These are phyloP conservation scores for Trifolium repens DNA, from an alignment of 306 rosid genomes.

Conservation along the genomic window DNA sequence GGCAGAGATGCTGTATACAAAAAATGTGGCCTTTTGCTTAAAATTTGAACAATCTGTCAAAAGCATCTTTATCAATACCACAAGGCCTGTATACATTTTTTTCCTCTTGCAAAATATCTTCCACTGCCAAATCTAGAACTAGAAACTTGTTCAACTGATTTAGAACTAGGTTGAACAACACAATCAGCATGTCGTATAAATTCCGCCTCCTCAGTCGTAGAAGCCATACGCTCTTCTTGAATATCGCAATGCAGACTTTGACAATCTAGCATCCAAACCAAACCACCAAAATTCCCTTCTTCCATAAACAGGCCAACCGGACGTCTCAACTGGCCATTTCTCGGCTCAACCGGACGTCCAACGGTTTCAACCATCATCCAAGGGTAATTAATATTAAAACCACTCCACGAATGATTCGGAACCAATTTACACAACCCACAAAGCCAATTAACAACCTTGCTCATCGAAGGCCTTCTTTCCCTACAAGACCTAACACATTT, in stretches of 20 bases:
- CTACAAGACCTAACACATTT: constrained; percentile 95
- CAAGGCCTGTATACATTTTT: constrained; percentile 47
- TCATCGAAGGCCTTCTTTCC: constrained; percentile 90
- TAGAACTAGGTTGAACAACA: constrained; percentile 45
- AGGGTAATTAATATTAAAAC: constrained; percentile 65
- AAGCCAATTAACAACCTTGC: constrained; percentile 80
- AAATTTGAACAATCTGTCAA: constrained; percentile 53
- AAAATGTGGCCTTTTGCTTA: constrained; percentile 21
- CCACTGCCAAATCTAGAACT: constrained; percentile 73
- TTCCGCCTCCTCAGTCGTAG: constrained; percentile 60
- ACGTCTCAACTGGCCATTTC: constrained; percentile 30
- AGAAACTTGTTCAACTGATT: constrained; percentile 52
- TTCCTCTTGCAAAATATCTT: constrained; percentile 57
- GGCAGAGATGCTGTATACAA: neutral
- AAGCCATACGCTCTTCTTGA: constrained; percentile 86
- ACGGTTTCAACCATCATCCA: constrained; percentile 87
- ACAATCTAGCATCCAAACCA: constrained; percentile 53
- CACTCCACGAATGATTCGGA: constrained; percentile 87
- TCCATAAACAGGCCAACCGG: constrained; percentile 36
- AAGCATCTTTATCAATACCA: constrained; percentile 52
- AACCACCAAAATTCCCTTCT: constrained; percentile 52
- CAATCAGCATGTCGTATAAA: constrained; percentile 45
- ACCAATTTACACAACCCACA: constrained; percentile 78
- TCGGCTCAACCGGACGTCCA: constrained; percentile 66
- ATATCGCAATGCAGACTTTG: constrained; percentile 56